These are phyloP conservation scores for Solanum acaule DNA, from an alignment of 257 asterid species.

Conservation along the genomic window DNA sequence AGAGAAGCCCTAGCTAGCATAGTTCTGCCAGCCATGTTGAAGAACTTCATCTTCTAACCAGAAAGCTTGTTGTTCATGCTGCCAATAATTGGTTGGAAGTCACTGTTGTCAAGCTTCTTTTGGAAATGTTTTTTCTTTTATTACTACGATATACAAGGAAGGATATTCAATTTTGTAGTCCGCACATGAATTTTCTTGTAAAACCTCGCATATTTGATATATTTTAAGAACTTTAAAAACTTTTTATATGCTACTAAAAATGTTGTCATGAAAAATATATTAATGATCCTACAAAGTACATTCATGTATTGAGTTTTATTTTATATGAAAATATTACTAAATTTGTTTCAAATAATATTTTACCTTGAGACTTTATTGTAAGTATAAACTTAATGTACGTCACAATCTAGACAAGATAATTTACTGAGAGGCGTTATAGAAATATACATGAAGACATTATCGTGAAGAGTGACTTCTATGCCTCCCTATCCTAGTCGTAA, in stretches of 20 bases:
- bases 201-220: neutral
- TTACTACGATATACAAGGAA: neutral
- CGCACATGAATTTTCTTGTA: neutral
- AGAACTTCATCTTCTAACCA: neutral
- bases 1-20: neutral
- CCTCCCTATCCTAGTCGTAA: no score
- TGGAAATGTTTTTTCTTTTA: no score
- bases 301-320: neutral
- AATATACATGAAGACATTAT: no score
- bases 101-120: neutral
- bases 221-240: no score
- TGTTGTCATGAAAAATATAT: no score
- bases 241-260: no score
- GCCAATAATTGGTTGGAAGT: neutral
- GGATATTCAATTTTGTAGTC: neutral
- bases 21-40: neutral
- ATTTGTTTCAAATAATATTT: neutral
- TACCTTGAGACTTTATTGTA: neutral
- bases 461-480: no score
- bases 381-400: neutral
- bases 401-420: no score
- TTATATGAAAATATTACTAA: neutral
- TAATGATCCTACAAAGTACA: neutral
- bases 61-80: neutral
- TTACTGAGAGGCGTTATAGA: no score